phyloP scores from a whole-genome alignment of 2,329 filamentous ascomycete genomes.

The Dothideomycetes sp. region DNA sequence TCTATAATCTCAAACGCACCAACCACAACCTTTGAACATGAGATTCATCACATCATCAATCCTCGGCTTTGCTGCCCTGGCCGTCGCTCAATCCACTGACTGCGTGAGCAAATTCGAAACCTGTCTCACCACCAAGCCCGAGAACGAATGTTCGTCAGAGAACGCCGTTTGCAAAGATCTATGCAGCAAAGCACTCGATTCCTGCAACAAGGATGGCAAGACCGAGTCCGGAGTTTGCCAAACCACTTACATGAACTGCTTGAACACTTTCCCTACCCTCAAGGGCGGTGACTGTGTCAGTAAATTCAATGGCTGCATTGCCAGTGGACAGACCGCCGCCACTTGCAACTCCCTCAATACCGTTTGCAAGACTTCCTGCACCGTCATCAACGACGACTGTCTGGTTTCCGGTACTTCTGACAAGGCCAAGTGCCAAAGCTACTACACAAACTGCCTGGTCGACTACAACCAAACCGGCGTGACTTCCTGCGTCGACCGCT shows the following conservation, averaged over 20 bases:
- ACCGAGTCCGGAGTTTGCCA: constrained; percentile 1
- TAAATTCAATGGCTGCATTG: constrained; percentile 8
- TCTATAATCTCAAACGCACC: too few relatives aligned
- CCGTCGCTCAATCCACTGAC: constrained; percentile 2
- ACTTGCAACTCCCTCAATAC: constrained; percentile 1
- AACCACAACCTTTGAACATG: too few relatives aligned
- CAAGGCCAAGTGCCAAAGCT: not conserved
- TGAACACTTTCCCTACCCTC: constrained; percentile 11
- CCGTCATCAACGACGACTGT: constrained; percentile 1
- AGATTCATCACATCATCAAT: constrained; percentile 3
- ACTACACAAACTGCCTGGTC: constrained; percentile 8
- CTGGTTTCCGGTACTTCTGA: constrained; percentile 5
- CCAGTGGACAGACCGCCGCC: constrained; percentile 1
- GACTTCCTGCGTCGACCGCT: constrained; percentile 4
- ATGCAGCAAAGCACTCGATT: not conserved
- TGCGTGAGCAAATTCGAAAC: constrained; percentile 7
- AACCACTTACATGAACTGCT: constrained; percentile 7
- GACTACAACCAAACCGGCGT: not conserved
- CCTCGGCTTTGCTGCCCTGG: constrained; percentile 7
- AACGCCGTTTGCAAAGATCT: constrained; percentile 1
- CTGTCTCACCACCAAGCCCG: constrained; percentile 4
- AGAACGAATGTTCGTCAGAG: not conserved
- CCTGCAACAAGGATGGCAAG: constrained; percentile 7
- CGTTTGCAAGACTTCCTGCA: constrained; percentile 9
- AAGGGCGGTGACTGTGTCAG: constrained; percentile 10